Conservation (phyloP, 2,329 filamentous ascomycete species). For the Boeremia lycopersici region DNA sequence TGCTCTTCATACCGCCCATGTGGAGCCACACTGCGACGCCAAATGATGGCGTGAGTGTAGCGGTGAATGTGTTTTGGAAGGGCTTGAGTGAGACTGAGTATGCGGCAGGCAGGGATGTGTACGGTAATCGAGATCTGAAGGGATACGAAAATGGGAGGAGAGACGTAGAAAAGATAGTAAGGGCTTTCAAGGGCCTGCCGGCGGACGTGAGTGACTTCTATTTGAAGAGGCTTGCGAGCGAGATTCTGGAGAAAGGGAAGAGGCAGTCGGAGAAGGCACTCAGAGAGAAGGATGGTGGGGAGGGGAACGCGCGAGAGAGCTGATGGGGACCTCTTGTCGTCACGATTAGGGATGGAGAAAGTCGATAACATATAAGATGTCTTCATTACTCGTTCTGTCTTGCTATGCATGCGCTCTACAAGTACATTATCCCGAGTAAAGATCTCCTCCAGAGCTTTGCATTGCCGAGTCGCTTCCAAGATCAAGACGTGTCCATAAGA, state of each 20-base stretch:
- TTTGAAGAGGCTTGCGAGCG: constrained; percentile 71
- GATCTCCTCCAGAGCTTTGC: too few species aligned
- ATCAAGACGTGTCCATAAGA: too few species aligned
- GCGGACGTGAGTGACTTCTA: constrained; percentile 75
- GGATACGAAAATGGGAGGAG: constrained; percentile 81
- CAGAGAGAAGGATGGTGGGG: not conserved
- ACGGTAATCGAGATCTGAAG: constrained; percentile 84
- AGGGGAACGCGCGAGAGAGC: not conserved
- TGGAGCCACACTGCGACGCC: constrained; percentile 80
- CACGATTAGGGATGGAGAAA: too few species aligned
- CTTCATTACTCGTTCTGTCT: too few species aligned
- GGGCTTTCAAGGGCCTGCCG: constrained; percentile 69
- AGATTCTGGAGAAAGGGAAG: constrained; percentile 56
- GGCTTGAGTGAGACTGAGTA: constrained; percentile 68
- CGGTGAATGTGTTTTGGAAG: constrained; percentile 89
- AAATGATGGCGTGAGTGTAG: constrained; percentile 64
- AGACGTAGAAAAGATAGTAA: constrained; percentile 71
- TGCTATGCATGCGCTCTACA: too few species aligned
- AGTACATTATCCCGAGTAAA: too few species aligned
- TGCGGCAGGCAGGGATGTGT: constrained; percentile 78
- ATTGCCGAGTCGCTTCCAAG: too few species aligned
- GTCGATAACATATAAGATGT: too few species aligned
- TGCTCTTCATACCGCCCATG: constrained; percentile 79
- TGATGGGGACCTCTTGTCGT: not conserved
- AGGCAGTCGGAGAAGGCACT: constrained; percentile 2